A percentile compares a stretch with the other conserved stretches of the same genome.
Evolutionary conservation across 2,329 filamentous ascomycete species (phyloP).

Genomic region (Mollisiaceae sp.): DNA sequence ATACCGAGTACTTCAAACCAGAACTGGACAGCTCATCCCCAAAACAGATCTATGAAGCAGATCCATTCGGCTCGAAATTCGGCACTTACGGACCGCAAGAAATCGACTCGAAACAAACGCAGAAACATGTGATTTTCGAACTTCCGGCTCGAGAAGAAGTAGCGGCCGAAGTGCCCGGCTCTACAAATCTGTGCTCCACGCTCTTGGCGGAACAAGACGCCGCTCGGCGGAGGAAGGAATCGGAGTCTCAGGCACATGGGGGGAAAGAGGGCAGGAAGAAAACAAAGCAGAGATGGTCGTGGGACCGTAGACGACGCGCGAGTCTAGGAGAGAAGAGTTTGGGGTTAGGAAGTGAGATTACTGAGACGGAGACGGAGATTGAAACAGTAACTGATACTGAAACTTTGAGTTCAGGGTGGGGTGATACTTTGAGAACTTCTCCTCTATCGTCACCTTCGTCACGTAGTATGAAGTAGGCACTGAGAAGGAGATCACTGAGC

Average conservation of each 20-base stretch:
- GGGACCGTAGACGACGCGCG: not conserved
- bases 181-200: not conserved
- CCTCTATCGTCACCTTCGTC: not conserved
- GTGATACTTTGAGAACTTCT: not conserved
- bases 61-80: not conserved
- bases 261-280: not conserved
- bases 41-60: constrained; percentile 11
- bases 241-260: not conserved
- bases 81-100: too few species aligned
- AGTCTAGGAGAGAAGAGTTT: not conserved
- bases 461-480: not conserved
- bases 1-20: constrained; percentile 15
- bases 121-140: not conserved
- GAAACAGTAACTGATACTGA: not conserved
- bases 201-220: not conserved
- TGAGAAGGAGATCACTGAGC: not conserved
- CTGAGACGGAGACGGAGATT: not conserved
- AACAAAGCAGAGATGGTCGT: not conserved
- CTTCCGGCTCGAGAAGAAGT: not conserved
- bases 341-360: not conserved
- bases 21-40: constrained; percentile 12
- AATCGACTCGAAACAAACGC: too few species aligned
- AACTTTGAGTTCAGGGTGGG: constrained; percentile 3
- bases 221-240: too few species aligned
- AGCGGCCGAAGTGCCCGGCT: not conserved